Evolutionary conservation across 106 monocot genomes (phyloP).

Genomic region (Dendrobium nobile): DNA sequence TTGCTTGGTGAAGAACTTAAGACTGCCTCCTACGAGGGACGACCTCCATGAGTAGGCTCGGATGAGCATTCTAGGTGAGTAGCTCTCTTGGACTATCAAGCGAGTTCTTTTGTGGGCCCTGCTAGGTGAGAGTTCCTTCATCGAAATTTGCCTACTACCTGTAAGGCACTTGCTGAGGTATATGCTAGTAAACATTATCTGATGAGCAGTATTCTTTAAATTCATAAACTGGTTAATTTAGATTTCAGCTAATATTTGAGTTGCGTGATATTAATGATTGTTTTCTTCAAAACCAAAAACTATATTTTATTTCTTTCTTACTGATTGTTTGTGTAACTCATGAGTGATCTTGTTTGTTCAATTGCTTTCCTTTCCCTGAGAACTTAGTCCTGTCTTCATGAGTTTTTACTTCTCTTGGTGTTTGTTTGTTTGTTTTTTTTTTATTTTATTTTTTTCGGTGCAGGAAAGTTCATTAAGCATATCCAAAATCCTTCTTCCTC

Average conservation of each 20-base stretch:
- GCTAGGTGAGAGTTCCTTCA: too few species aligned
- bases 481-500: constrained; percentile 72
- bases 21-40: too few species aligned
- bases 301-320: not conserved
- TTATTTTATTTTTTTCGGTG: constrained; percentile 8
- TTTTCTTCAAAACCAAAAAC: not conserved
- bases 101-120: too few species aligned
- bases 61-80: too few species aligned
- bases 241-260: not conserved
- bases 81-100: too few species aligned
- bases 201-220: not conserved
- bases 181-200: too few species aligned
- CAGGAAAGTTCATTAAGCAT: constrained; percentile 86
- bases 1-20: too few species aligned
- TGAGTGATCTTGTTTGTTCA: not conserved
- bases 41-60: too few species aligned
- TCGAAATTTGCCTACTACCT: too few species aligned
- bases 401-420: not conserved
- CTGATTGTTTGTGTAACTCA: not conserved
- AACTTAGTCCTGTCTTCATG: not conserved
- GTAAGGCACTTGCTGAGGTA: too few species aligned
- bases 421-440: too few species aligned
- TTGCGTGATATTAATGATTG: not conserved
- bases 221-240: not conserved
- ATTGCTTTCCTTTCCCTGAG: not conserved